A percentile compares a stretch with the other conserved stretches of the same genome.
Evolutionary conservation across 495 filamentous ascomycete genomes (phyloP).

Genomic region (Tuber indicum): DNA sequence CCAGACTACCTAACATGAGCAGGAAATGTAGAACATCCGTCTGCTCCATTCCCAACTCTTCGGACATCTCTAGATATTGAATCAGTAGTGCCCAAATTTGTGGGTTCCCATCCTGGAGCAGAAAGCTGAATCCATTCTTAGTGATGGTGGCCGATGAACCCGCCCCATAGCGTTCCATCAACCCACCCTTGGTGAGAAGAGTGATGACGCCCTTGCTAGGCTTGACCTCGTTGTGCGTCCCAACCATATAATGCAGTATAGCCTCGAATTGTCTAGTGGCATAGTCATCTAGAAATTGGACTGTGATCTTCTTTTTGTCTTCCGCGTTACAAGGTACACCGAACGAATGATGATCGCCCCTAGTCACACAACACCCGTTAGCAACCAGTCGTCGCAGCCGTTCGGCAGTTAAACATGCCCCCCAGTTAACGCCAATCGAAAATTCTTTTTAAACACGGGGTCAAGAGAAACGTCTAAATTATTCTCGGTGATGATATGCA

Average conservation of each 20-base stretch:
- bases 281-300: slow-evolving; percentile 74
- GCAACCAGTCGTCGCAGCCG: neutral
- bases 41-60: slow-evolving; percentile 68
- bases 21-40: slow-evolving; percentile 93
- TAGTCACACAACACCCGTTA: neutral
- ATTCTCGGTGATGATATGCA: slow-evolving; percentile 63
- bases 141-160: slow-evolving; percentile 65
- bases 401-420: slow-evolving; percentile 42
- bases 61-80: slow-evolving; percentile 82
- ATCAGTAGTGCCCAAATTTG: slow-evolving; percentile 95
- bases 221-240: slow-evolving; percentile 51
- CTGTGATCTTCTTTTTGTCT: slow-evolving; percentile 53
- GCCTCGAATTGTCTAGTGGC: slow-evolving; percentile 88
- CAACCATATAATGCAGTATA: slow-evolving; percentile 91
- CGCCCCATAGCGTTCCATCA: slow-evolving; percentile 59
- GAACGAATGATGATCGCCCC: slow-evolving; percentile 74
- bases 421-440: slow-evolving; percentile 74
- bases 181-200: slow-evolving; percentile 67
- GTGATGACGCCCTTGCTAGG: slow-evolving; percentile 76
- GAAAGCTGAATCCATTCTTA: slow-evolving; percentile 83
- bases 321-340: slow-evolving; percentile 68
- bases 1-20: slow-evolving; percentile 88
- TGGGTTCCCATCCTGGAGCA: slow-evolving; percentile 88
- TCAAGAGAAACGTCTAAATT: slow-evolving; percentile 31
- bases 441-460: slow-evolving; percentile 38